Evolutionary conservation across 352 stramenopile species (phyloP), one percentile per base, ranked within the genome.

Genomic region (Phytophthora citricola): DNA sequence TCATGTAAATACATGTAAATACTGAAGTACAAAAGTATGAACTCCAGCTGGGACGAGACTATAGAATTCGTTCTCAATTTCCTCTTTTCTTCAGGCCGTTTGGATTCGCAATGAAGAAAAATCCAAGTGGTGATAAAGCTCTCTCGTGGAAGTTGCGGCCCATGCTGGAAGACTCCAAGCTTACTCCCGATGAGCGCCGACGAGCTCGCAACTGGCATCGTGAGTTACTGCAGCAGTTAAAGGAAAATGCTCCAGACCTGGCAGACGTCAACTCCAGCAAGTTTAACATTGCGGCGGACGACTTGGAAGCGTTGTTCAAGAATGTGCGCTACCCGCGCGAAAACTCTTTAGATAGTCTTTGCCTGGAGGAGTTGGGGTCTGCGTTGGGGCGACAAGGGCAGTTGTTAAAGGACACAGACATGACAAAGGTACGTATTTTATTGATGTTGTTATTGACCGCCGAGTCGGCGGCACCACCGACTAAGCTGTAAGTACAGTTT

Each of bases 291-390:
- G 51, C 60, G 14, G 34, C 60, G 3, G 2, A 24, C 2, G 60
- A 64, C 10, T 22, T 63, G 45, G 38, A 69, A 26, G 45, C 26
- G 12, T 39, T 69, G 36, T 69, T 44, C 20, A 11, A 53, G 11
- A 9, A 44, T 11, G 45, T 58, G 14, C 52, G 45, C 38, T 69
- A 58, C 22, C 60, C 52, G 2, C 52, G 44, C 6, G 52, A 63
- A 22, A 38, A 9, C 7, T 53, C 39, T 45, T 20, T 69, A 7
- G 61, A 69, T 27, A 31, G 53, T 4, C 53, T 64, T 5, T 63
- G 61, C 39, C 46, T 63, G 10, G 36, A 58, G 10, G 61, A 64
- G 45, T 24, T 69, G 2, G 29, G 43, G 1, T 14, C 29, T 40
- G 45, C 61, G n/a, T 10, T 64, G 44, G 36, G 27, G 32, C 57